Conservation (phyloP, 192 early-diverging fungal species). For the Spinellus fusiger region DNA sequence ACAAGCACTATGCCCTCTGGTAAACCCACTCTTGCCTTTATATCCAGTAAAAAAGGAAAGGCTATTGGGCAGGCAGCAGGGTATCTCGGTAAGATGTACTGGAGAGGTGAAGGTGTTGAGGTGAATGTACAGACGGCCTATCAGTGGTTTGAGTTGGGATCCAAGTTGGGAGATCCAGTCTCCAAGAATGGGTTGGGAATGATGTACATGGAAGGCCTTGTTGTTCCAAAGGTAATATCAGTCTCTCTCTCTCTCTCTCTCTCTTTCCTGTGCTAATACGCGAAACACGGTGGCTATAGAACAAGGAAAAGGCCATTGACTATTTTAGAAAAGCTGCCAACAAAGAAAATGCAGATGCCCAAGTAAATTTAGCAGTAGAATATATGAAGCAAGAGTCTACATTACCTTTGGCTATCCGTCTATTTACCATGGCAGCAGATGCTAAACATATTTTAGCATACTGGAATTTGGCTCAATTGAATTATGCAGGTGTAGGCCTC, state of each 20-base stretch:
- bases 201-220: slow-evolving; percentile 70
- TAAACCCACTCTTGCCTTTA: background rate
- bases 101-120: slow-evolving; percentile 81
- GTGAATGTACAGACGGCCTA: slow-evolving; percentile 56
- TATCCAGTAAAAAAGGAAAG: slow-evolving; percentile 11
- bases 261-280: background rate
- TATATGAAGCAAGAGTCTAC: slow-evolving; percentile 26
- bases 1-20: slow-evolving; percentile 26
- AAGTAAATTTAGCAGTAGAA: slow-evolving; percentile 64
- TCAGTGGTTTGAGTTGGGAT: slow-evolving; percentile 74
- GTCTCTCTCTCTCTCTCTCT: background rate
- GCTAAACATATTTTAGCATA: slow-evolving; percentile 69
- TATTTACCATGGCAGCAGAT: slow-evolving; percentile 54
- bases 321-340: slow-evolving; percentile 68
- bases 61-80: slow-evolving; percentile 68
- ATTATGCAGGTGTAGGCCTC: slow-evolving; percentile 44
- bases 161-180: slow-evolving; percentile 50
- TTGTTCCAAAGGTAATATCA: slow-evolving; percentile 21
- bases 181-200: slow-evolving; percentile 75
- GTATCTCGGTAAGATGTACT: slow-evolving; percentile 81
- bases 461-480: slow-evolving; percentile 75
- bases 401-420: slow-evolving; percentile 38
- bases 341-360: slow-evolving; percentile 67
- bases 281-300: slow-evolving; percentile 13
- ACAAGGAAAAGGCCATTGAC: slow-evolving; percentile 51